A percentile compares a stretch with the other conserved stretches of the same genome.
phyloP scores from a whole-genome alignment of 1,284 basidiomycete genomes.

The Ustilago lituana region DNA sequence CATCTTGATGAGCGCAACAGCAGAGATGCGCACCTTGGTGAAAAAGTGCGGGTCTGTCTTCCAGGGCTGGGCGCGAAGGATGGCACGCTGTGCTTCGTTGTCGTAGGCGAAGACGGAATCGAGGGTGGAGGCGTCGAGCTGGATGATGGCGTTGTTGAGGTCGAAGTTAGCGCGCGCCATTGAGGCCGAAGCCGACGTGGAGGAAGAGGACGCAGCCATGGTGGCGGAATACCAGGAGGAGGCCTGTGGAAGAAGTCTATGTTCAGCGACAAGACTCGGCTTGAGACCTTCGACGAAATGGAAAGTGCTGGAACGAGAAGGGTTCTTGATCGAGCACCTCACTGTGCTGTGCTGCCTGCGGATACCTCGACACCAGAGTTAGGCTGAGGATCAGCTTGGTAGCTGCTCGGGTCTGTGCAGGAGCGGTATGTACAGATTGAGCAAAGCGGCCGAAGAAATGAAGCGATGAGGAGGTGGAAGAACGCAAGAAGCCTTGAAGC shows the following conservation, averaged over 20 bases:
- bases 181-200: slow-evolving; percentile 14
- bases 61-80: slow-evolving; percentile 84
- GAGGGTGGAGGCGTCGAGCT: slow-evolving; percentile 41
- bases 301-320: no score
- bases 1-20: slow-evolving; percentile 97
- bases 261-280: no score
- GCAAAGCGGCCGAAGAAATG: no score
- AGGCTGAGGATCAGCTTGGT: no score
- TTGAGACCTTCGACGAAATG: no score
- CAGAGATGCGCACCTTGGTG: slow-evolving; percentile 91
- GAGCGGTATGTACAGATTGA: no score
- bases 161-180: slow-evolving; percentile 84
- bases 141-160: slow-evolving; percentile 78
- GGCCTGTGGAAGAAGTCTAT: not conserved
- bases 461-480: not conserved
- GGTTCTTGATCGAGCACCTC: no score
- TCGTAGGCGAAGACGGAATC: slow-evolving; percentile 72
- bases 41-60: slow-evolving; percentile 89
- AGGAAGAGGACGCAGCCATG: slow-evolving; percentile 14
- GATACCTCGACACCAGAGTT: no score
- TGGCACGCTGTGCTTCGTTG: slow-evolving; percentile 75
- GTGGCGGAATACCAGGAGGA: not conserved
- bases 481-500: no score
- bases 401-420: no score
- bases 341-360: no score